Evolutionary conservation across 2,329 filamentous ascomycete genomes (phyloP), one percentile per base, ranked within the genome.

Genomic region (Ascosphaera apis): DNA sequence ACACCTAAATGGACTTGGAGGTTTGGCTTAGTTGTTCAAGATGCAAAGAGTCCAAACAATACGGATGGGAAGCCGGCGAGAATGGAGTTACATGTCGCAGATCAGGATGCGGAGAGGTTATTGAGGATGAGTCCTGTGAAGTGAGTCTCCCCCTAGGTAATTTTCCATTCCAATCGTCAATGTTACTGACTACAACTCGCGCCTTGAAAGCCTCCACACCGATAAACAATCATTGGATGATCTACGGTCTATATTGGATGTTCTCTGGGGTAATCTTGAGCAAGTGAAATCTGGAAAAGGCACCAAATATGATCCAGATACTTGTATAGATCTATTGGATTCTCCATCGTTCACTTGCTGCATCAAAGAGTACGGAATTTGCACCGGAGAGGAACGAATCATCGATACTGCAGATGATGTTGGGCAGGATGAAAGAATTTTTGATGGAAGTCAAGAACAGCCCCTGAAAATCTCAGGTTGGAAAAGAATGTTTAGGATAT

Each of bases 191-290:
- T 39, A 48, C 33, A 37, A 36, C 25, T 17, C 2, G 16, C 13
- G 15, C 15, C 2, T 33, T 16, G 32, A 9, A 31, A 71, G 72
- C 51, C 62, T 92, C 23, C 65, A 63, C 15, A 49, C 53, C n/a
- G 57, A 76, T 32, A 45, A 53, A 2, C 36, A 51, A 0, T 47
- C 55, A 1, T 56, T 88, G 1, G 49, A 46, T 2, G 42, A 51
- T 4, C 55, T 93, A 3, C 66, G 69, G 35, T 69, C 91, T 44
- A 73, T 67, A 44, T 60, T 93, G 37, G 86, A 76, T 49, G 58
- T 70, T 25, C 61, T 93, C 1, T 95, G 86, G 84, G 86, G 86
- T 1, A 69, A 92, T 41, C 60, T 93, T 1, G 73, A 84, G 48
- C 81, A 91, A 49, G 52, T 59, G 34, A 81, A 78, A 48, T 46